Base-by-base conservation (phyloP, 2,329 filamentous ascomycete species). In the Sarocladium strictum region DNA sequence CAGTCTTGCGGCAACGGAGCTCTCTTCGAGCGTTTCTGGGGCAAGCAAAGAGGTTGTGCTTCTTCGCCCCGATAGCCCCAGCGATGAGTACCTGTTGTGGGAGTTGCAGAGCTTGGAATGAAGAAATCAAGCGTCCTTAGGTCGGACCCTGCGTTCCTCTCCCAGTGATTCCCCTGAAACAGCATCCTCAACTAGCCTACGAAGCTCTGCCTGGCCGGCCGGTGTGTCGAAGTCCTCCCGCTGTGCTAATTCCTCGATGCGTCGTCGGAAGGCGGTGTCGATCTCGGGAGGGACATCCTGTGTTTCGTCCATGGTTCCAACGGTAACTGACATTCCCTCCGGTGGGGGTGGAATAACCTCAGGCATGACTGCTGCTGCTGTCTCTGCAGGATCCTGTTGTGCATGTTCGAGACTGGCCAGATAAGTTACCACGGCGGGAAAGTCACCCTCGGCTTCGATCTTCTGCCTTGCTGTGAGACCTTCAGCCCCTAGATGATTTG, bases 231-330 rank as follows among this genome's bases (percentile, higher is more conserved):
- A 96, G 65, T 97, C 91, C 23, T 87, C 85, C 38, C 90, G 79
- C 33, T 86, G 80, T 2, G 94, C 92, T 57, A 99, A 73, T 69
- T 96, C 88, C 64, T 97, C 91, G 65, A 99, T 97, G 53, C 89
- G 80, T 60, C 87, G 78, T 65, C 87, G 84, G 61, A 99, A 90
- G 61, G 92, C 91, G 1, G 89, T 84, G 65, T 97, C 91, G 9
- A 86, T 81, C 56, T 85, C 83, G 37, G 77, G 77, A 1, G 76
- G 77, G 6, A 81, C 80, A 12, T 82, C 83, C 43, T 82, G 76
- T 0, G 69, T 75, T 61, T 86, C 80, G 5, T 80, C 76, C 76
- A 94, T 85, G 2, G 87, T 88, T 47, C 87, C 87, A 55, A 97
- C 71, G 29, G 88, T 89, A 57, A 99, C 78, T 50, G 83, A 80